Evolutionary conservation across 495 filamentous ascomycete species (phyloP), one percentile per base, ranked within the genome.

Genomic region (Aspergillus sparsus): DNA sequence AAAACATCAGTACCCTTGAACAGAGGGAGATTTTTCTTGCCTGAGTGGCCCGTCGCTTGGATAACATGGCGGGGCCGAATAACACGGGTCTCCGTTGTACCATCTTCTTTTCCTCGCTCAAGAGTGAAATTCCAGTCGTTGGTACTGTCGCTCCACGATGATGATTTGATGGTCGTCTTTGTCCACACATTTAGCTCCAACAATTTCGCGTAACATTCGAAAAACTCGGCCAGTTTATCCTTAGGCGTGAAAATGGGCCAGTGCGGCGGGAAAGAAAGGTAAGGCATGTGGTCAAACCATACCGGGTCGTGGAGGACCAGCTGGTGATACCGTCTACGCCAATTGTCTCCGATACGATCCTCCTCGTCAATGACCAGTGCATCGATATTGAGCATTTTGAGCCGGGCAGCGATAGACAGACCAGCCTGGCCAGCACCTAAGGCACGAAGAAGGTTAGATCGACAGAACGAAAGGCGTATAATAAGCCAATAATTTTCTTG

Each of bases 111-210:
- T 18, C 57, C 72, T 3, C 85, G 80, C 49, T 77, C 68, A 7
- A 94, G 61, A 7, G 77, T 77, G 0, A 87, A 79, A 0, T 77
- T 85, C 90, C 90, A 94, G 15, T 74, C 55, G 49, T 80, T 79
- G 41, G 75, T 78, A 12, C 57, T 51, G 5, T 82, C 80, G 56
- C 86, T 79, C 78, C 81, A 92, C 0, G 70, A 68, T 1, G 80
- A 74, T 1, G 73, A 77, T 8, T 64, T 71, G 4, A 91, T 54
- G 5, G 70, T 79, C 5, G 87, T 84, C 2, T 66, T 66, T 13
- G 78, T 87, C 90, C 90, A 93, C 12, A 91, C 80, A 64, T 93
- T 89, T 44, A 94, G 79, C 64, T 94, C 90, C n/a, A 92, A 74
- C 31, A 84, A 62, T 36, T 83, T 83, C 49, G 83, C 89, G 62